A percentile compares a stretch with the other conserved stretches of the same genome.
phyloP scores from a whole-genome alignment of 257 asterid species.

The Fraxinus cuspidata region DNA sequence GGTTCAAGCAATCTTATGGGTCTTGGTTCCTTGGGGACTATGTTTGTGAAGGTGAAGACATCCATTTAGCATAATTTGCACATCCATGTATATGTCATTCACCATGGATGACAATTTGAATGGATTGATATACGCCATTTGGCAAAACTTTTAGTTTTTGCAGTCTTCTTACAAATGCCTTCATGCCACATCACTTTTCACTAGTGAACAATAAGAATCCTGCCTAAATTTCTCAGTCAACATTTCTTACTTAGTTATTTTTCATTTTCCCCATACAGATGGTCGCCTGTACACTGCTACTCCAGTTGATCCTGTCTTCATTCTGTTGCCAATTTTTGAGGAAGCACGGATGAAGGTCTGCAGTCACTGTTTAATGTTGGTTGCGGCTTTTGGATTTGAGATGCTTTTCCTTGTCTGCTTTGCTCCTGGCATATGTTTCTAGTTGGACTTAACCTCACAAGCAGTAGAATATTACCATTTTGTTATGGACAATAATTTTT shows the following conservation, averaged over 20 bases:
- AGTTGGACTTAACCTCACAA: constrained; percentile 6
- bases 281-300: constrained; percentile 85
- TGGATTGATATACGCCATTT: not conserved
- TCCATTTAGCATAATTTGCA: constrained; percentile 8
- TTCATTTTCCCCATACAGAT: constrained; percentile 45
- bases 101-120: constrained; percentile 7
- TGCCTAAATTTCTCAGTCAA: constrained; percentile 5
- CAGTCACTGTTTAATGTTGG: constrained; percentile 15
- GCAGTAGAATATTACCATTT: not conserved
- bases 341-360: constrained; percentile 94
- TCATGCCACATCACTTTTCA: not conserved
- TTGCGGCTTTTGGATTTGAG: constrained; percentile 1
- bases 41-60: constrained; percentile 76
- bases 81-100: not conserved
- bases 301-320: constrained; percentile 89
- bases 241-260: constrained; percentile 12
- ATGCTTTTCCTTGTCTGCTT: not conserved
- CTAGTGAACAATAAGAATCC: constrained; percentile 8
- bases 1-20: constrained; percentile 88
- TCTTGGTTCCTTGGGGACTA: constrained; percentile 98
- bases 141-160: constrained; percentile 12
- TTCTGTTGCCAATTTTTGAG: constrained; percentile 83
- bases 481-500: constrained; percentile 18
- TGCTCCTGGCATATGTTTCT: constrained; percentile 16
- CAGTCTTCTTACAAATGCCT: constrained; percentile 5